Evolutionary conservation across 352 stramenopile genomes (phyloP).

Genomic region (Phytopythium oedochilum): DNA sequence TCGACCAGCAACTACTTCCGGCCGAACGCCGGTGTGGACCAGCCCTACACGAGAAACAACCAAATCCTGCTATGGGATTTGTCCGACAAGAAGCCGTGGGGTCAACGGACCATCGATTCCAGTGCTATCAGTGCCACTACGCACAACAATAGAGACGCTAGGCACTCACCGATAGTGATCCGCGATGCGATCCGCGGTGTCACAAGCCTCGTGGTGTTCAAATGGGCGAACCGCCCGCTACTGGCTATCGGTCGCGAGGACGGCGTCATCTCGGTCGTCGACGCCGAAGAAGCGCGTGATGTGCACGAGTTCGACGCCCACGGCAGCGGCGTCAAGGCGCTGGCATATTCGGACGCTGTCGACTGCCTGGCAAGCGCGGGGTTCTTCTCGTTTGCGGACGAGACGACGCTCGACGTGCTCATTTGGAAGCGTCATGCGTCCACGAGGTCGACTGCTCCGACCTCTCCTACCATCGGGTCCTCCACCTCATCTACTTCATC

Average conservation of each 20-base stretch:
- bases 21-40: conserved; percentile 18
- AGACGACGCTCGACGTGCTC: conserved; percentile 54
- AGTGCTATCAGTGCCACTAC: not conserved
- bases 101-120: not conserved
- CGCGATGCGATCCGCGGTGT: conserved; percentile 50
- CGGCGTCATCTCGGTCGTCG: conserved; percentile 46
- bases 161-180: conserved; percentile 9
- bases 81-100: conserved; percentile 14
- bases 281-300: conserved; percentile 41
- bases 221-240: conserved; percentile 48
- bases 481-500: conserved; percentile 5
- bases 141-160: not conserved
- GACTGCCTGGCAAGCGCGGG: conserved; percentile 57
- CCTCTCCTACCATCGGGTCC: not conserved
- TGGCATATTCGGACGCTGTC: conserved; percentile 39
- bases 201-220: conserved; percentile 34
- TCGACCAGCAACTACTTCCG: conserved; percentile 18
- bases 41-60: conserved; percentile 37
- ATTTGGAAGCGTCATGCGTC: conserved; percentile 26
- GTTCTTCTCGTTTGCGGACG: conserved; percentile 57
- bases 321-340: conserved; percentile 44
- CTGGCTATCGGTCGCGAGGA: conserved; percentile 48
- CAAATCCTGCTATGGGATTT: conserved; percentile 60
- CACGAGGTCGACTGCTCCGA: not conserved
- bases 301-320: conserved; percentile 51